Evolutionary conservation across 495 filamentous ascomycete species (phyloP), one percentile per base, ranked within the genome.

Genomic region (Aspergillus leporis): DNA sequence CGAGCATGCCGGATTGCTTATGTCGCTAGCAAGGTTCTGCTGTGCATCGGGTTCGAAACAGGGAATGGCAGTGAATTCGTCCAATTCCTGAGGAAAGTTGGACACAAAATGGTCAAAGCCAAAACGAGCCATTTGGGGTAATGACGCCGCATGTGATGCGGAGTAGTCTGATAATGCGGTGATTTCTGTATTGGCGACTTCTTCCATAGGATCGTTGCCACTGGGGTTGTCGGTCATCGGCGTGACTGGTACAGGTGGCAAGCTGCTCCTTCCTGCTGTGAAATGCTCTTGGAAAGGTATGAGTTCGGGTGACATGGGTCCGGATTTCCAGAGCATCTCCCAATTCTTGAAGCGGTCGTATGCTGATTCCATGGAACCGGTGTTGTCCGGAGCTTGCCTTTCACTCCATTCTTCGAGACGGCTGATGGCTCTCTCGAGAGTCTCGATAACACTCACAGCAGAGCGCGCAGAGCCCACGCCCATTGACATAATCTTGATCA

Each of bases 401-500:
- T 76, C 66, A 55, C 72, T 77, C 67, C 73, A 78, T 28, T 72
- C 59, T 54, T 78, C 76, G 1, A 80, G 64, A 2, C 76, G 76
- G n/a, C 74, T 69, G 19, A 80, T 78, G 7, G 78, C 76, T 13
- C 77, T 71, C 41, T 82, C 78, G 9, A 82, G 73, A 5, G 79
- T 73, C 61, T 82, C 79, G 34, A 82, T 82, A n/a, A 82, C 73
- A 43, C 72, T 79, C 16, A 78, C 78, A 9, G 79, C 79, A 9
- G 77, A 79, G 18, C 73, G 70, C 0, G 79, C 78, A n/a, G 78
- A 82, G 1, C 76, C 76, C 14, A 78, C 75, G 6, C 76, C 77
- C 73, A 78, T 79, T 1, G 79, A 78, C 79, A 82, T 82, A 31
- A 77, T 77, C 56, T 79, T 80, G 51, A 81, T 81, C 19, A 82